phyloP scores from a whole-genome alignment of 2,329 filamentous ascomycete species.

The Fusarium sp. region DNA sequence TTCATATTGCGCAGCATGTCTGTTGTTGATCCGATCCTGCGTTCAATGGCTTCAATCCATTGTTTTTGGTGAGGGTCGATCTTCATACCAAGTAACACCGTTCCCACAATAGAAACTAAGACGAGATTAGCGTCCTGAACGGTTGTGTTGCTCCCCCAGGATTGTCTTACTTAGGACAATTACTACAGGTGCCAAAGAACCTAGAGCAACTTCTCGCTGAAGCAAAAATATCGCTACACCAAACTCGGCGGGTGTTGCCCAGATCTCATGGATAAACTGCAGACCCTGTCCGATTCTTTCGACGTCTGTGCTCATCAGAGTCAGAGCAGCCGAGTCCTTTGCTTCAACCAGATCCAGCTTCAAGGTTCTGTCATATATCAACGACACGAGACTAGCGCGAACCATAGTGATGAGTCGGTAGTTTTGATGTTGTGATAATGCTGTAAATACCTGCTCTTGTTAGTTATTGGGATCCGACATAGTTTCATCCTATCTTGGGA shows the following conservation, averaged over 20 bases:
- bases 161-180: background rate
- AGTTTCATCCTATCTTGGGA: background rate
- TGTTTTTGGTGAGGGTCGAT: slow-evolving; percentile 32
- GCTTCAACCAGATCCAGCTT: background rate
- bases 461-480: background rate
- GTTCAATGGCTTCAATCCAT: background rate
- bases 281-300: slow-evolving; percentile 42
- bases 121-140: background rate
- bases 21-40: background rate
- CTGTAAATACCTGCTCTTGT: background rate
- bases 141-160: background rate
- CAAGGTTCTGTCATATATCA: background rate
- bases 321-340: slow-evolving; percentile 47
- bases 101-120: background rate
- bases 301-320: slow-evolving; percentile 57
- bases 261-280: slow-evolving; percentile 39
- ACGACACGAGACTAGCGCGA: background rate
- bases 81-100: background rate
- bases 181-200: slow-evolving; percentile 50
- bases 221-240: slow-evolving; percentile 50
- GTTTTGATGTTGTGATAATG: slow-evolving; percentile 41
- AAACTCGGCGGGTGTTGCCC: slow-evolving; percentile 51
- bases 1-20: background rate
- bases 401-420: background rate
- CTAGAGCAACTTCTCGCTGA: slow-evolving; percentile 49